phyloP scores from a whole-genome alignment of 2,329 filamentous ascomycete genomes.

The Phialocephala sp. region DNA sequence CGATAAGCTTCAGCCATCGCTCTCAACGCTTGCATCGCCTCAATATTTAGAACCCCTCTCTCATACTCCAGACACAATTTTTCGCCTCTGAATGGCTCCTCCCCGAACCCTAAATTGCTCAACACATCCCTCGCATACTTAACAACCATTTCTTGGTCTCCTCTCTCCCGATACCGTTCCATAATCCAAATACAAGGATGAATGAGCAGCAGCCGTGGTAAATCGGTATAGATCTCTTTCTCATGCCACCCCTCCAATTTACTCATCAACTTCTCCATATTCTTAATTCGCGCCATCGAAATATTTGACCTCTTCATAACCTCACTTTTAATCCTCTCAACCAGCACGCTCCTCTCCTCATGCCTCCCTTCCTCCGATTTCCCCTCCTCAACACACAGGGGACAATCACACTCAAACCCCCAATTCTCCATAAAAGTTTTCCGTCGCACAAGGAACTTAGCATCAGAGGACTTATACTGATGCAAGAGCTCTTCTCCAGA shows the following conservation, averaged over 20 bases:
- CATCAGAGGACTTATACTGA: slow-evolving; percentile 28
- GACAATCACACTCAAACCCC: slow-evolving; percentile 28
- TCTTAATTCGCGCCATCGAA: slow-evolving; percentile 15
- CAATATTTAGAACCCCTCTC: slow-evolving; percentile 25
- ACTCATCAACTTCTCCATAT: slow-evolving; percentile 22
- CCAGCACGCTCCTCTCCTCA: slow-evolving; percentile 15
- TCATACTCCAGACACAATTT: slow-evolving; percentile 17
- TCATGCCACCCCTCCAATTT: slow-evolving; percentile 27
- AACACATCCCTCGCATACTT: slow-evolving; percentile 25
- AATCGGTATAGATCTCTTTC: slow-evolving; percentile 14
- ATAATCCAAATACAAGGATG: slow-evolving; percentile 29
- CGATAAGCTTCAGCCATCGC: slow-evolving; percentile 22
- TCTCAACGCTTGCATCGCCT: slow-evolving; percentile 24
- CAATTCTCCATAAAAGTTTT: slow-evolving; percentile 19
- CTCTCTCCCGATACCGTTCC: slow-evolving; percentile 16
- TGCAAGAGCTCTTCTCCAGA: slow-evolving; percentile 28
- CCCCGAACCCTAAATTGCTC: slow-evolving; percentile 29
- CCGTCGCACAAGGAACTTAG: slow-evolving; percentile 11
- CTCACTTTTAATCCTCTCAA: slow-evolving; percentile 25
- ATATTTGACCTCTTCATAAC: slow-evolving; percentile 10
- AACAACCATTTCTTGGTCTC: slow-evolving; percentile 22
- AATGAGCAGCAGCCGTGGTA: slow-evolving; percentile 25
- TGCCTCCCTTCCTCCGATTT: slow-evolving; percentile 18
- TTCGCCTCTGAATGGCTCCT: slow-evolving; percentile 6
- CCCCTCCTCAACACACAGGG: slow-evolving; percentile 20